phyloP scores from a whole-genome alignment of 2,329 filamentous ascomycete species.

The Sclerotinia minor region DNA sequence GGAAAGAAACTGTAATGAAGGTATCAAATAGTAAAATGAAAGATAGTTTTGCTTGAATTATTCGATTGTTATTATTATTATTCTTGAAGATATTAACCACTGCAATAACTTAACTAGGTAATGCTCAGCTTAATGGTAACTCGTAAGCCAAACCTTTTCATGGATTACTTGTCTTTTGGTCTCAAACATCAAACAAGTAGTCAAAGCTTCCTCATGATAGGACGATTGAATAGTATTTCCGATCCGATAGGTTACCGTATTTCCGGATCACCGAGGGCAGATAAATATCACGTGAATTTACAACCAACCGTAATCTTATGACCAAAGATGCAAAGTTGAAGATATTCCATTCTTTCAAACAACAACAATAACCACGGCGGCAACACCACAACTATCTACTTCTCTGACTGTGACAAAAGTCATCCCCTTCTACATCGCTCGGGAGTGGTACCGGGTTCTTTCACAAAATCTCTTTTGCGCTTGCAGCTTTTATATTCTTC shows the following conservation, averaged over 20 bases:
- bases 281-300: not conserved
- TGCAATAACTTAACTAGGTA: slow-evolving; percentile 1
- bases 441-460: not conserved
- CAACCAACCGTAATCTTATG: not conserved
- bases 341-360: no score
- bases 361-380: not conserved
- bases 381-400: not conserved
- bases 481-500: not conserved
- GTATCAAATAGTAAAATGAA: not conserved
- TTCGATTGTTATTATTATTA: slow-evolving; percentile 7
- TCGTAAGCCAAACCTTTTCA: not conserved
- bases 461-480: not conserved
- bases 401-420: not conserved
- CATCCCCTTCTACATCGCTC: not conserved
- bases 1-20: not conserved
- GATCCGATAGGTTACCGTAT: not conserved
- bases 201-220: not conserved
- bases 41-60: not conserved
- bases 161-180: not conserved
- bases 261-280: no score
- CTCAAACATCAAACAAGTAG: not conserved
- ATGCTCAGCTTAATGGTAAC: not conserved
- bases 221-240: slow-evolving; percentile 9
- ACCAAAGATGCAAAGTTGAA: slow-evolving; percentile 9
- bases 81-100: not conserved